Base-by-base conservation (phyloP, 1,284 basidiomycete genomes). In the Violaceomyces palustris region DNA sequence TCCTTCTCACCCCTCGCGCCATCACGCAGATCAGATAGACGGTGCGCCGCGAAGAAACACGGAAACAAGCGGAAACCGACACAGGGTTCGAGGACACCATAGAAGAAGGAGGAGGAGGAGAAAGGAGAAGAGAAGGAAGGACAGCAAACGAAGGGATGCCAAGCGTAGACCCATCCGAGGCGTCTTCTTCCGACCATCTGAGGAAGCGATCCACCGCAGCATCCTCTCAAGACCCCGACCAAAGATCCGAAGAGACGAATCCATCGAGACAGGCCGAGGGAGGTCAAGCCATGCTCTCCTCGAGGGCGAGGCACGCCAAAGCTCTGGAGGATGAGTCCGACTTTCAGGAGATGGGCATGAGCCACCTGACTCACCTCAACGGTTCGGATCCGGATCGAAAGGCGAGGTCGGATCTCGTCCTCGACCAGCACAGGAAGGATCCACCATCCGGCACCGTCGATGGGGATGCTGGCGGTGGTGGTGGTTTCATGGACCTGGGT, bases 401-500 rank as follows among this genome's bases (percentile, higher is more conserved):
- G 21, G 9, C n/a, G 29, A 7, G 36, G 21, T 6, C 26, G 15
- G 22, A 38, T 17, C 18, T 25, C 43, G 22, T n/a, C 39, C 12
- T 27, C 41, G 10, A 38, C 40, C 1, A 39, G 36, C 6, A 42
- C 43, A 12, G 39, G 39, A 41, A 40, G 31, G 2, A 2, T 23
- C 3, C 34, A 30, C 17, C 33, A 41, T 21, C 37, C 47, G 26
- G 17, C 43, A 30, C 12, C 44, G 7, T 43, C 44, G 38, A 45
- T 34, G 39, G 47, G 23, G 44, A 31, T 21, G 41, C 38, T 14
- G 21, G 37, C 43, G 56, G 54, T 30, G 56, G 50, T 3, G 50
- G 44, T 5, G 56, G 56, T 11, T 54, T 59, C 46, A 59, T 59
- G 56, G 56, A 59, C 15, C 48, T 59, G 17, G 51, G 47, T 22